Conservation (phyloP, 2,329 filamentous ascomycete genomes). For the Sarocladiaceae sp. region DNA sequence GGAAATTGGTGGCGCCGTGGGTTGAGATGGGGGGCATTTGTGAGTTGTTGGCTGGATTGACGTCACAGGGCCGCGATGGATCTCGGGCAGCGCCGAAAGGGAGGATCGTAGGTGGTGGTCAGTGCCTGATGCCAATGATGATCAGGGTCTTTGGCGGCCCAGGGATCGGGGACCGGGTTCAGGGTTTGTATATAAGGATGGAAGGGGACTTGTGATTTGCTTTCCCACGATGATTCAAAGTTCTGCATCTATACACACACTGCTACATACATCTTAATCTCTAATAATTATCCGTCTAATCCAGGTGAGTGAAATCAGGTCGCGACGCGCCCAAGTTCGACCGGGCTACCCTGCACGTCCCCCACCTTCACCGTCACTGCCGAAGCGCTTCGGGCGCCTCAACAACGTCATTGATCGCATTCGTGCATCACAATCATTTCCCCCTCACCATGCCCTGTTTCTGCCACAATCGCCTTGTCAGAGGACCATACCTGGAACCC, state of each 20-base stretch:
- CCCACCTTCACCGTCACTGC: too few relatives aligned
- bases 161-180: background rate
- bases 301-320: too few relatives aligned
- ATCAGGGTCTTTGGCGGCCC: background rate
- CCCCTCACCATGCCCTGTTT: background rate
- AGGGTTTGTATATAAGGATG: slow-evolving; percentile 1
- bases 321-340: too few relatives aligned
- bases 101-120: too few relatives aligned
- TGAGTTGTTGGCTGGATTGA: background rate
- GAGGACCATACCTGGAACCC: too few relatives aligned
- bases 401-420: slow-evolving; percentile 1
- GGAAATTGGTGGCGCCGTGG: background rate
- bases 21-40: background rate
- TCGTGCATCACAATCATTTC: background rate
- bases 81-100: background rate
- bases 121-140: background rate
- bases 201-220: background rate
- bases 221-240: background rate
- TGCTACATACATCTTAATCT: background rate
- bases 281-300: too few relatives aligned
- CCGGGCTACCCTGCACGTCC: too few relatives aligned
- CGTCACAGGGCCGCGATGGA: slow-evolving; percentile 5
- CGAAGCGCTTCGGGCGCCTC: background rate
- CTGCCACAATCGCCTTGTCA: background rate
- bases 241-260: background rate